Percentiles rank a stretch among this genome's conserved stretches.
Conservation (phyloP, 306 rosid genomes). For the Rosa persica region DNA sequence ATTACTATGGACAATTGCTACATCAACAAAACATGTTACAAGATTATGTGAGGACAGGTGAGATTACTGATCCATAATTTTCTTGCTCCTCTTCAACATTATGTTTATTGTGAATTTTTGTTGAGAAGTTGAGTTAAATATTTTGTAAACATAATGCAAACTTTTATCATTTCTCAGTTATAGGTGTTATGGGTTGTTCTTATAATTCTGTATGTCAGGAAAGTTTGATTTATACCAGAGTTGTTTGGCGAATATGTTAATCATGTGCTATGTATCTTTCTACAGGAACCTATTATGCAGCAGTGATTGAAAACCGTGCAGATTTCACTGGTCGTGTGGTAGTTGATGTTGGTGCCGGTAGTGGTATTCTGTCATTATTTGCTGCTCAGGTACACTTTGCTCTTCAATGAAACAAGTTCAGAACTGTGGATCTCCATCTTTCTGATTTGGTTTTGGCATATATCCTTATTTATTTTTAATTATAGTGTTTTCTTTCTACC, state of each 20-base stretch:
- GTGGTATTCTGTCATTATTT: conserved; percentile 94
- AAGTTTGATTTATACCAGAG: conserved; percentile 2
- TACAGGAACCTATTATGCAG: conserved; percentile 87
- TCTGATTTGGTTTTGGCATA: conserved; percentile 3
- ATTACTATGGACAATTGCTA: conserved; percentile 89
- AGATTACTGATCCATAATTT: conserved; percentile 22
- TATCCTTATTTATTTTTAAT: too few relatives aligned
- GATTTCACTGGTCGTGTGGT: conserved; percentile 87
- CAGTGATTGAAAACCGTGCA: conserved; percentile 81
- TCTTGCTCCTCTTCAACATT: conserved; percentile 9
- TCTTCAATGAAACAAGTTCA: conserved; percentile 12
- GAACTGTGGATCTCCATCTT: background rate
- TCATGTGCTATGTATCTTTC: conserved; percentile 21
- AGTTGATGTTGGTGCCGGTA: conserved; percentile 98
- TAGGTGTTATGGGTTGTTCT: background rate
- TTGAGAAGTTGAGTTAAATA: background rate
- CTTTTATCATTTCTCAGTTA: background rate
- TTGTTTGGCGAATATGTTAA: background rate
- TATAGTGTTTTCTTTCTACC: conserved; percentile 7
- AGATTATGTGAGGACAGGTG: conserved; percentile 97
- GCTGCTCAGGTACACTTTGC: conserved; percentile 84
- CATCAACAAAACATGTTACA: conserved; percentile 98
- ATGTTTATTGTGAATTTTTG: background rate
- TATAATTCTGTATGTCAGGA: background rate
- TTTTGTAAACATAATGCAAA: background rate